phyloP scores from a whole-genome alignment of 164 flowering plant species.

The Vitis vinifera region ASM3070453v1 NC_081822.1:32151001-32151500 shows the following conservation, averaged over 20 bases:
- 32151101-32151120: slow-evolving; percentile 50
- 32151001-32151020: slow-evolving; percentile 19
- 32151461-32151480: no score
- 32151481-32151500: no score
- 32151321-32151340: no score
- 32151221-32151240: not conserved
- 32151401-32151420: no score
- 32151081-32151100: slow-evolving; percentile 28
- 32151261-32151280: no score
- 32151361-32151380: no score
- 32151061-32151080: slow-evolving; percentile 23
- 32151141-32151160: slow-evolving; percentile 82
- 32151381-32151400: no score
- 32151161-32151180: slow-evolving; percentile 86
- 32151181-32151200: slow-evolving; percentile 85
- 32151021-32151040: slow-evolving; percentile 6
- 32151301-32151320: no score
- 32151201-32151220: slow-evolving; percentile 56
- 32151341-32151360: no score
- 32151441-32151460: no score
- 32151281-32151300: no score
- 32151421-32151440: no score
- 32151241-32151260: not conserved
- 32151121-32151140: slow-evolving; percentile 83
- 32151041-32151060: not conserved